Base-by-base conservation (phyloP, 306 rosid species). In the Malus domestica region DNA sequence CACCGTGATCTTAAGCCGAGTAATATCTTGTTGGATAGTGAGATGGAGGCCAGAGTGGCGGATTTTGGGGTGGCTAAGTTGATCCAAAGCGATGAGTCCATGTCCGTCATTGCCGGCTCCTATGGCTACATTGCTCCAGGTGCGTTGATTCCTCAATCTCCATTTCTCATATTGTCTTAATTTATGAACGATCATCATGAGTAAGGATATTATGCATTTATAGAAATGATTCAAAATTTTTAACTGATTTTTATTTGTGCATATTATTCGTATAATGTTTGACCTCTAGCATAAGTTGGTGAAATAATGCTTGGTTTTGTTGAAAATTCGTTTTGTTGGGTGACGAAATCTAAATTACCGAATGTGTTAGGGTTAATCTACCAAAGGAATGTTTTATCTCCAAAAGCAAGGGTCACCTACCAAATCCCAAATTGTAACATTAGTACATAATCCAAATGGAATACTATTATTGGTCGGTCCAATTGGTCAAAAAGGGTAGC, bases 41-140 rank as follows among this genome's bases (percentile, higher is more conserved):
- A 95, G 72, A 88, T 95, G 99, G 99, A 95, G 29, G 96, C 97
- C 19, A 84, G 97, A 27, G 97, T 95, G 49, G 99, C 99, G 0
- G 99, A 95, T 82, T 95, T 95, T 29, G 99, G 99, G 0, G 97
- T 95, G 38, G 99, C 99, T 3, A 95, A 95, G 83, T 60, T 95
- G 67, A 92, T 92, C 74, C 96, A 90, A 30, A 72, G 84, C 18
- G 90, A 90, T 11, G 97, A 95, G 55, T 89, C 97, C n/a, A 92
- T 92, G 99, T 95, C 99, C 0, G 97, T 95, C 11, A 95, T 95
- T 52, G 97, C 97, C 14, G 99, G 99, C 13, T 92, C 99, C 2
- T 92, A 95, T 10, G 99, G 99, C 66, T 95, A 95, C 85, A 95
- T 95, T 76, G 99, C 99, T 10, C 99, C 99, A 78, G 99, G 99